Percentiles rank a stretch among this genome's conserved stretches.
phyloP scores from a whole-genome alignment of 306 rosid species.

The Sesbania bispinosa region DNA sequence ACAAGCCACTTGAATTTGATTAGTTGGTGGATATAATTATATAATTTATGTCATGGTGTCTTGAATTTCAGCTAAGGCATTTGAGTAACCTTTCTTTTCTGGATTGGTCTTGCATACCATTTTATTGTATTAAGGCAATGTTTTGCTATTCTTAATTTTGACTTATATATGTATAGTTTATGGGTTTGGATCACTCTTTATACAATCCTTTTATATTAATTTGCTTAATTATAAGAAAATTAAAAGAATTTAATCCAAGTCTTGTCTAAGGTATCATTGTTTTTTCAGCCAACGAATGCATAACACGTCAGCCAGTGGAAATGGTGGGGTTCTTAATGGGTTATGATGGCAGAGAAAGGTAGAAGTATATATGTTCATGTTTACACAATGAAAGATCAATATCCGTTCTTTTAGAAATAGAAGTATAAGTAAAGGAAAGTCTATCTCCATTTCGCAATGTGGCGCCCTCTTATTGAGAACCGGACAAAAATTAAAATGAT shows the following conservation, averaged over 20 bases:
- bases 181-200: too few species aligned
- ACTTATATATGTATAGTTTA: too few species aligned
- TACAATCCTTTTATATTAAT: too few species aligned
- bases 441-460: conserved; percentile 37
- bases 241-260: background rate
- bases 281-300: conserved; percentile 30
- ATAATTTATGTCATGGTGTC: too few species aligned
- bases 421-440: conserved; percentile 19
- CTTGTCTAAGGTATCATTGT: conserved; percentile 9
- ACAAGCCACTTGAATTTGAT: too few species aligned
- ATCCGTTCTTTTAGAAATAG: background rate
- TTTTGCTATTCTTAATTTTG: too few species aligned
- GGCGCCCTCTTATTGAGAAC: conserved; percentile 27
- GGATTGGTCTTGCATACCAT: too few species aligned
- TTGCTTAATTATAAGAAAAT: too few species aligned
- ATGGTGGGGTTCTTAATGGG: background rate
- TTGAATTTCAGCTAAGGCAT: too few species aligned
- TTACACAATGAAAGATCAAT: background rate
- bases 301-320: conserved; percentile 22
- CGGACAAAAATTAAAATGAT: conserved; percentile 14
- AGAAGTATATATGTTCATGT: conserved; percentile 15
- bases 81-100: too few species aligned
- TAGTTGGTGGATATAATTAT: too few species aligned
- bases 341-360: conserved; percentile 16
- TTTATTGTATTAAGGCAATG: too few species aligned